Evolutionary conservation across 306 rosid genomes (phyloP).

Genomic region (Corylus americana): DNA sequence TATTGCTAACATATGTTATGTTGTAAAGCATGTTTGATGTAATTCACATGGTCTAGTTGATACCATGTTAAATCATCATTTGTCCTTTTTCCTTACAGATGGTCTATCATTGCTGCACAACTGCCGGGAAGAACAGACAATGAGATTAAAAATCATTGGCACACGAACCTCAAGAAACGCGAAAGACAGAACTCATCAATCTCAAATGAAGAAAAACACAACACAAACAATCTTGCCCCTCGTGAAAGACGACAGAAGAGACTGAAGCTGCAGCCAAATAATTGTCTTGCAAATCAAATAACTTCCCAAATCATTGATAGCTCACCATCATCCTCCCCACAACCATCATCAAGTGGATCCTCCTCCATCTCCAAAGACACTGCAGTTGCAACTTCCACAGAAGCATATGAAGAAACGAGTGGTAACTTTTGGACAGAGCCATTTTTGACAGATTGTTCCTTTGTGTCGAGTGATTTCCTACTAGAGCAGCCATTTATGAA

Average conservation of each 20-base stretch:
- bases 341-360: slow-evolving; percentile 18
- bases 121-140: slow-evolving; percentile 78
- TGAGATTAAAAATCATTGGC: slow-evolving; percentile 79
- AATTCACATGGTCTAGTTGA: too few relatives aligned
- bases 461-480: slow-evolving; percentile 13
- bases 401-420: slow-evolving; percentile 15
- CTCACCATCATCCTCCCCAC: neutral
- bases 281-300: neutral
- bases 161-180: slow-evolving; percentile 57
- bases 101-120: slow-evolving; percentile 67
- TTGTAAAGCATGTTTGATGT: too few relatives aligned
- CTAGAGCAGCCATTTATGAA: slow-evolving; percentile 5
- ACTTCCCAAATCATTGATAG: neutral
- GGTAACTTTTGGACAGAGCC: slow-evolving; percentile 48
- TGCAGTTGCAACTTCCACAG: slow-evolving; percentile 13
- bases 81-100: slow-evolving; percentile 31
- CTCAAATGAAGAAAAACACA: slow-evolving; percentile 1
- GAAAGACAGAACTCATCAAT: neutral
- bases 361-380: slow-evolving; percentile 16
- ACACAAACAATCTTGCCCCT: slow-evolving; percentile 8
- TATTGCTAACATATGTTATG: too few relatives aligned
- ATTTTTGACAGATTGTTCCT: slow-evolving; percentile 35
- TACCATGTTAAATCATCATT: too few relatives aligned
- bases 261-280: neutral
- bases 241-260: neutral